Evolutionary conservation across 2,329 filamentous ascomycete genomes (phyloP), one percentile per base, ranked within the genome.

Genomic region (Xylariaceae sp.): DNA sequence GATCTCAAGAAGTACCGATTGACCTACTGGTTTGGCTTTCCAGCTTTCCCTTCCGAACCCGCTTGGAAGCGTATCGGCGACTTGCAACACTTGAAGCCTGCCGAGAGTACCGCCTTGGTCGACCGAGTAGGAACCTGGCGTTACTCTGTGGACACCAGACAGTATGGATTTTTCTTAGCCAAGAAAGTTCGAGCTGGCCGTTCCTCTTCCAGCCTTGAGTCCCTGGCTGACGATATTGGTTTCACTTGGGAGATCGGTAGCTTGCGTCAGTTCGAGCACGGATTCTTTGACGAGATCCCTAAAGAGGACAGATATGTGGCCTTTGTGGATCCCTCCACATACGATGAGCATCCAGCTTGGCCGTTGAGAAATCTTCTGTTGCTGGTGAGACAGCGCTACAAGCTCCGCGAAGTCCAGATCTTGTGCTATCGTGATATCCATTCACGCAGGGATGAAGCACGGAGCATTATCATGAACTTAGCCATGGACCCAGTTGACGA

Each of bases 1-100:
- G 93, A 99, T 71, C 82, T 99, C 39, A 99, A 99, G 74, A 97
- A 95, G 72, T 97, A 97, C 77, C 90, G 88, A 64, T 97, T 97
- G 72, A 91, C 88, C n/a, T 97, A 97, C 76, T 96, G 95, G 86
- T 97, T 97, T 74, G 93, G 89, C 4, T 99, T 96, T 70, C 94
- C 94, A 0, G 92, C 93, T 13, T 81, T 99, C 50, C 92, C 96
- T 72, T 96, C 93, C 3, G 88, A 93, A 57, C 90, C 91, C 1
- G 79, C 82, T 34, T 99, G 94, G 94, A 87, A 84, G 67, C 78
- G 87, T 55, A 74, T 80, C 1, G 81, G 78, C 1, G 78, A 78
- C 7, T 77, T 83, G 52, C 75, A 78, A 56, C 80, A 73, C 52
- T 75, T 97, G 52, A 83, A 80, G 2, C 71, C 82, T 2, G 78